Evolutionary conservation across 192 early-diverging fungal species (phyloP).

Genomic region (Entomortierella parvispora): DNA sequence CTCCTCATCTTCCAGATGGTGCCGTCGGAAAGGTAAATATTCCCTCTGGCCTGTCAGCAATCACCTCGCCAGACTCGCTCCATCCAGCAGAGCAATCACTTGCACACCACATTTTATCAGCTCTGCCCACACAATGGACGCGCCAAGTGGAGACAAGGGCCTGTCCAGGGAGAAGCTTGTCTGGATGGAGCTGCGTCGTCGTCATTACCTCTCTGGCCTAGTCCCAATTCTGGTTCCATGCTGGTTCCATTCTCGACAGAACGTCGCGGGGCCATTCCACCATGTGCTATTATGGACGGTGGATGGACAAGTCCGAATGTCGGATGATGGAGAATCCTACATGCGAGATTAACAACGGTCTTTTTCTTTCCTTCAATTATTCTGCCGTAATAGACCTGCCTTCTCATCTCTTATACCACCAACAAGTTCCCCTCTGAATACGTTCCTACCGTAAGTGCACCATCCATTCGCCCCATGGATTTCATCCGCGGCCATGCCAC

Average conservation of each 20-base stretch:
- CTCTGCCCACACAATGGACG: neutral
- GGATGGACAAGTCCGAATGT: neutral
- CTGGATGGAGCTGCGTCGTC: too few species aligned
- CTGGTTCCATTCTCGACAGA: slow-evolving; percentile 21
- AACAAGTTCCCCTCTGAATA: slow-evolving; percentile 98
- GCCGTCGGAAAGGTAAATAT: slow-evolving; percentile 74
- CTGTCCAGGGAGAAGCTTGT: neutral
- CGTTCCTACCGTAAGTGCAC: slow-evolving; percentile 86
- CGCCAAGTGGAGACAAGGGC: neutral
- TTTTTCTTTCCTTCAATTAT: neutral
- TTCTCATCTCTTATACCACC: slow-evolving; percentile 95
- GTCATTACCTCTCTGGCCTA: too few species aligned
- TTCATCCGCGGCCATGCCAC: slow-evolving; percentile 1
- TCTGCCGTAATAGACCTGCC: slow-evolving; percentile 75
- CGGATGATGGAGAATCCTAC: neutral
- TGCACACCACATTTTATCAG: too few species aligned
- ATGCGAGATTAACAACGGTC: neutral
- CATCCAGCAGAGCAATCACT: too few species aligned
- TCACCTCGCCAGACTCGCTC: too few species aligned
- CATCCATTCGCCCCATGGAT: neutral
- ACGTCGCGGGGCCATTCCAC: neutral
- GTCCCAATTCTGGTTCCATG: slow-evolving; percentile 22
- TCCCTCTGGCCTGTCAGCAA: slow-evolving; percentile 8
- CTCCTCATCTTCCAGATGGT: slow-evolving; percentile 60
- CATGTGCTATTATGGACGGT: neutral